Evolutionary conservation across 2,329 filamentous ascomycete species (phyloP).

Genomic region (Hypomyces rosellus): DNA sequence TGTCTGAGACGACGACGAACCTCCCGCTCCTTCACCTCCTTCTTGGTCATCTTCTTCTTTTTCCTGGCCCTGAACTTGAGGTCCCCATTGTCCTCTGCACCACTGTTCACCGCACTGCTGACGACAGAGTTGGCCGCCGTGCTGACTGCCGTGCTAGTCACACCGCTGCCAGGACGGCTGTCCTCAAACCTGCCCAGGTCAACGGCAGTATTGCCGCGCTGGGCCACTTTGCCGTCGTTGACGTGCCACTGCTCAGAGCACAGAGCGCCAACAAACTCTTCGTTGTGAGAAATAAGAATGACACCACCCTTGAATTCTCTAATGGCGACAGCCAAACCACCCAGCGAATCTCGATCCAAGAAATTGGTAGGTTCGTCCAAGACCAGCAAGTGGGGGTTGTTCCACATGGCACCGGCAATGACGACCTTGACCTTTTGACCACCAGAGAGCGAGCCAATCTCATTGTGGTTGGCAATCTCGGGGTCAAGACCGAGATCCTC

Average conservation of each 20-base stretch:
- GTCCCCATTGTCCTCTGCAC: constrained; percentile 69
- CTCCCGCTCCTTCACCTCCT: constrained; percentile 91
- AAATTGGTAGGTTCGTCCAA: constrained; percentile 99
- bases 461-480: constrained; percentile 97
- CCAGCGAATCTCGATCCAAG: constrained; percentile 94
- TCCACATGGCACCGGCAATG: constrained; percentile 94
- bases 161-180: constrained; percentile 53
- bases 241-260: constrained; percentile 97
- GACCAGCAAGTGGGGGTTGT: constrained; percentile 95
- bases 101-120: constrained; percentile 62
- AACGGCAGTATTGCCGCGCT: constrained; percentile 71
- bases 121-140: constrained; percentile 51
- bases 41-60: constrained; percentile 99
- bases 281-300: constrained; percentile 99
- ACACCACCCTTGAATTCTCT: constrained; percentile 97
- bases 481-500: constrained; percentile 94
- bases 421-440: constrained; percentile 99
- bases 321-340: constrained; percentile 94
- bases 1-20: constrained; percentile 80
- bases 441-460: constrained; percentile 91
- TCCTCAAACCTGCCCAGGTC: constrained; percentile 84
- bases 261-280: constrained; percentile 94
- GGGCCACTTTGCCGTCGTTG: constrained; percentile 76
- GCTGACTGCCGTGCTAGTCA: constrained; percentile 51
- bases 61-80: constrained; percentile 86